These are phyloP conservation scores for Uncinocarpus reesii DNA, from an alignment of 2,329 filamentous ascomycete genomes.

Conservation along the genomic window DNA sequence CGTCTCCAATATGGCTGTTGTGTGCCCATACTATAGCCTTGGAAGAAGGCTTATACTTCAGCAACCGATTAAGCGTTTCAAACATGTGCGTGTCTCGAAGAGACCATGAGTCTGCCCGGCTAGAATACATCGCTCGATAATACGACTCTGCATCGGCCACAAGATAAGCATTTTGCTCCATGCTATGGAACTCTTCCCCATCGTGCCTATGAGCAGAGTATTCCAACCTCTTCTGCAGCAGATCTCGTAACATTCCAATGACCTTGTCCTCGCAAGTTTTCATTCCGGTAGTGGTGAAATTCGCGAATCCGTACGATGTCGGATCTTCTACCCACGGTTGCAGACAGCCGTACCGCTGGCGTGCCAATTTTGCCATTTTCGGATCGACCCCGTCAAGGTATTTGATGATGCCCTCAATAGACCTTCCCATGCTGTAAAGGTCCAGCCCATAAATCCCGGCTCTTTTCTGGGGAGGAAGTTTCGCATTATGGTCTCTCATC, in stretches of 20 bases:
- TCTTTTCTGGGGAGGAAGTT: conserved; percentile 23
- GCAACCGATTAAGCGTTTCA: conserved; percentile 37
- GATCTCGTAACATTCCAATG: conserved; percentile 37
- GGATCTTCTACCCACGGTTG: conserved; percentile 43
- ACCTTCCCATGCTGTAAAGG: conserved; percentile 41
- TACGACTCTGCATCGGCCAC: conserved; percentile 43
- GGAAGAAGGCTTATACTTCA: conserved; percentile 33
- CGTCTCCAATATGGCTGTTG: conserved; percentile 46
- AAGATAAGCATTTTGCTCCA: conserved; percentile 43
- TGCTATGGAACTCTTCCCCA: conserved; percentile 41
- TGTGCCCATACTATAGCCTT: conserved; percentile 48
- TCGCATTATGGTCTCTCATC: conserved; percentile 39
- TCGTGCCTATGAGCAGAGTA: conserved; percentile 29
- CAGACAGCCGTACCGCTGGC: conserved; percentile 39
- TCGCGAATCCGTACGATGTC: conserved; percentile 39
- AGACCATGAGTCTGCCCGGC: conserved; percentile 42
- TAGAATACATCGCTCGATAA: conserved; percentile 46
- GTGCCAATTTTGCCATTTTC: conserved; percentile 35
- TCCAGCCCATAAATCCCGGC: conserved; percentile 44
- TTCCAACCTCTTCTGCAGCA: conserved; percentile 37
- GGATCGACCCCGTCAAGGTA: conserved; percentile 42
- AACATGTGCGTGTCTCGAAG: conserved; percentile 46
- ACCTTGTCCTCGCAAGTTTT: conserved; percentile 40
- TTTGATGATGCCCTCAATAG: conserved; percentile 39
- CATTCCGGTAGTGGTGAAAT: conserved; percentile 29